These are phyloP conservation scores for Ganoderma sinense DNA, from an alignment of 1,284 basidiomycete genomes.

Conservation along the genomic window DNA sequence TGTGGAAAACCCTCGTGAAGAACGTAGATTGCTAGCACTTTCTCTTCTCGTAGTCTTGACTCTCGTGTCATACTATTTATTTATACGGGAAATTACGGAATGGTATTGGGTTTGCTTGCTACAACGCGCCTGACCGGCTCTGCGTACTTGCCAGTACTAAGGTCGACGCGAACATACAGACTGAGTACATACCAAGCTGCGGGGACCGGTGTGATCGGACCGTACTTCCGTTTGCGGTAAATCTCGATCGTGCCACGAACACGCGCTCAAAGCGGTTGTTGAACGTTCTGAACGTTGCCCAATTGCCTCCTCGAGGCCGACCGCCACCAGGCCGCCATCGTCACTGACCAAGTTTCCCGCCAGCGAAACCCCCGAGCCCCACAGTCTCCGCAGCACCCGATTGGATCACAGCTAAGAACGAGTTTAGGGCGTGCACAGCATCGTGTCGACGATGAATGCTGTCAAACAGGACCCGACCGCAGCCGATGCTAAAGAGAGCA, in stretches of 20 bases:
- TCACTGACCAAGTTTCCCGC: neutral
- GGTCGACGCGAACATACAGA: too few relatives aligned
- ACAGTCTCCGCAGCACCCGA: neutral
- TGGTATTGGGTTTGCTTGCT: neutral
- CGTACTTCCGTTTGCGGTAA: neutral
- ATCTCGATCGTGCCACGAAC: neutral
- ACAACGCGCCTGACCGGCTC: too few relatives aligned
- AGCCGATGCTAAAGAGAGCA: conserved; percentile 59
- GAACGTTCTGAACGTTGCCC: neutral
- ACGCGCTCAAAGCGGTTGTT: neutral
- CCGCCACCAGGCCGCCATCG: neutral
- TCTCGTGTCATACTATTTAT: neutral
- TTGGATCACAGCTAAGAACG: neutral
- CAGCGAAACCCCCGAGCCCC: neutral
- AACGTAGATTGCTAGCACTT: neutral
- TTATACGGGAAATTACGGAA: neutral
- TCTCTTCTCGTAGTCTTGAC: neutral
- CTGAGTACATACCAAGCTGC: too few relatives aligned
- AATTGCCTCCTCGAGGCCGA: neutral
- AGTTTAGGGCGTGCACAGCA: neutral
- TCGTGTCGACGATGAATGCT: conserved; percentile 3
- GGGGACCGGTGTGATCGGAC: neutral
- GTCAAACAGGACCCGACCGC: neutral
- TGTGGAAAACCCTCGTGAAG: neutral
- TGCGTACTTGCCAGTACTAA: too few relatives aligned